Percentiles rank a stretch among this genome's conserved stretches.
These are phyloP conservation scores for Colletotrichum sp. DNA, from an alignment of 2,329 filamentous ascomycete species.

Conservation along the genomic window DNA sequence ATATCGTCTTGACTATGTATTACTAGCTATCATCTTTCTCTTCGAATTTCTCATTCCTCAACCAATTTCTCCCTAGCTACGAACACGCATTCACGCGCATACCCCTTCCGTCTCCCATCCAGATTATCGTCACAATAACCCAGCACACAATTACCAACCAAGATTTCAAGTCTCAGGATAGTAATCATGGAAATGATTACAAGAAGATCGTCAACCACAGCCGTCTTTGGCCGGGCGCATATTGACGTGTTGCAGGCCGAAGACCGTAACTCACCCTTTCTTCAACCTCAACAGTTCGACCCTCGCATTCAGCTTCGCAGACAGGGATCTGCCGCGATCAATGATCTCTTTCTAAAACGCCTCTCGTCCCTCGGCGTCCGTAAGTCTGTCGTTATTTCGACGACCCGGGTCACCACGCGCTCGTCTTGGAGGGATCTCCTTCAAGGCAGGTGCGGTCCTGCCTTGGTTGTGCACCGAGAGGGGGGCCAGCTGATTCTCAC, in stretches of 20 bases:
- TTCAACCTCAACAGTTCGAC: not conserved
- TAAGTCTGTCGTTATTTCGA: accelerated
- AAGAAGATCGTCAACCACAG: not conserved
- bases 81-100: not conserved
- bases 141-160: not conserved
- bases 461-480: not conserved
- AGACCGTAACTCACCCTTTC: not conserved
- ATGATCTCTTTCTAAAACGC: accelerated
- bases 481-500: not conserved
- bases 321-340: not conserved
- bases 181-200: not conserved
- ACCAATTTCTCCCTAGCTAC: not conserved
- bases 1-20: accelerated
- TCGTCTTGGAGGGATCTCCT: not conserved
- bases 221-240: not conserved
- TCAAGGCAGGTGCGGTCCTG: not conserved
- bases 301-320: not conserved
- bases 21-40: not conserved
- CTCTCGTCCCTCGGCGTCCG: not conserved
- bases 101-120: accelerated
- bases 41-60: accelerated
- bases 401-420: not conserved
- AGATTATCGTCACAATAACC: not conserved
- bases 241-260: not conserved
- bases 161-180: not conserved